Percentiles rank a stretch among this genome's conserved stretches.
phyloP scores from a whole-genome alignment of 129 eudicot genomes.

The Escallonia herrerae region DNA sequence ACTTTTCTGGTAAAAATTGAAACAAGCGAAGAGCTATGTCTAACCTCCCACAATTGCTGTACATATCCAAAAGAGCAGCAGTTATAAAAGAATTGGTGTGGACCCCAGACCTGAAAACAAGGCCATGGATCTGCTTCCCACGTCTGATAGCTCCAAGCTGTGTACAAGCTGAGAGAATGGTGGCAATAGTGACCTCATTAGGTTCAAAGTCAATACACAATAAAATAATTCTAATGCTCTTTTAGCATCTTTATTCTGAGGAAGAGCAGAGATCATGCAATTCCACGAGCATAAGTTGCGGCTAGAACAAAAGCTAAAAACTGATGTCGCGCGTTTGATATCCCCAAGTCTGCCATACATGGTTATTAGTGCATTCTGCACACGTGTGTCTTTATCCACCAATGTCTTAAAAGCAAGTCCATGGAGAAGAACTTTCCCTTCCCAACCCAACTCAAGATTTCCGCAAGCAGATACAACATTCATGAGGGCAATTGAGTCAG shows the following conservation, averaged over 20 bases:
- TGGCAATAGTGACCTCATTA: conserved; percentile 48
- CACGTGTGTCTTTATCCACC: conserved; percentile 30
- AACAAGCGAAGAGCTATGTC: conserved; percentile 35
- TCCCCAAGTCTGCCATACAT: conserved; percentile 62
- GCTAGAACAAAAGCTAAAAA: conserved; percentile 29
- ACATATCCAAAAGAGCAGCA: conserved; percentile 58
- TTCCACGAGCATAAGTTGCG: conserved; percentile 71
- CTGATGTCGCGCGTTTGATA: conserved; percentile 30
- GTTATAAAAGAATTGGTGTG: conserved; percentile 36
- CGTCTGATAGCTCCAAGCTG: conserved; percentile 43
- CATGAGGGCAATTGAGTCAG: conserved; percentile 41
- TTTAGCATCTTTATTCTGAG: conserved; percentile 49
- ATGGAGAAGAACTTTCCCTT: conserved; percentile 44
- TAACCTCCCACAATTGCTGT: conserved; percentile 61
- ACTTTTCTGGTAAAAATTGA: conserved; percentile 23
- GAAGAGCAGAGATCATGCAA: conserved; percentile 48
- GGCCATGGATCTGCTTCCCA: conserved; percentile 63
- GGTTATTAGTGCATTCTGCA: conserved; percentile 47
- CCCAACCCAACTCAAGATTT: conserved; percentile 31
- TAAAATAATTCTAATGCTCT: conserved; percentile 42
- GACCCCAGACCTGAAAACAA: conserved; percentile 26
- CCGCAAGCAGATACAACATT: conserved; percentile 53
- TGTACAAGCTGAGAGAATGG: conserved; percentile 50
- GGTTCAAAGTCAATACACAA: conserved; percentile 53
- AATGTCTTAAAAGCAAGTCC: conserved; percentile 46